Evolutionary conservation across 108 stramenopile species (phyloP).

Genomic region (Cyclotella atomus): DNA sequence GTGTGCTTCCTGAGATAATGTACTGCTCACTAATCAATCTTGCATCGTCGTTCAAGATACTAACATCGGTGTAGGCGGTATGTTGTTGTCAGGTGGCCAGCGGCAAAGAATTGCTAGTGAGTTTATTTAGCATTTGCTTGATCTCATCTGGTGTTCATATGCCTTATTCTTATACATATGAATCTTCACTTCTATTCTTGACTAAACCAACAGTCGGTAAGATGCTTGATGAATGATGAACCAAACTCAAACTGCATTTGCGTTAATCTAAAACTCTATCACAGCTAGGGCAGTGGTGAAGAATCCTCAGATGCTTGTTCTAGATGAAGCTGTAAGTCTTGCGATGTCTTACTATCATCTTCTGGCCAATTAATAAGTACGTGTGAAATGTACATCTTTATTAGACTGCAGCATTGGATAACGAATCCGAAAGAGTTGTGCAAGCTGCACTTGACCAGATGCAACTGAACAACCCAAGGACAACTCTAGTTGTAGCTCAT

Average conservation of each 20-base stretch:
- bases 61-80: conserved; percentile 65
- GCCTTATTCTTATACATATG: no score
- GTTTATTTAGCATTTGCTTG: no score
- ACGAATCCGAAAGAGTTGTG: conserved; percentile 51
- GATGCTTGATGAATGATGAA: no score
- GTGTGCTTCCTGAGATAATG: no score
- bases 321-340: conserved; percentile 55
- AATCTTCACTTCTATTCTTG: no score
- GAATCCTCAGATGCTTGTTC: conserved; percentile 53
- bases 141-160: no score
- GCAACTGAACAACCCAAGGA: conserved; percentile 40
- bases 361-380: neutral
- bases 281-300: conserved; percentile 66
- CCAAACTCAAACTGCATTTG: neutral
- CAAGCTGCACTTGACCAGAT: conserved; percentile 51
- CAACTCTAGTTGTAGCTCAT: conserved; percentile 65
- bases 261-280: no score
- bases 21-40: no score
- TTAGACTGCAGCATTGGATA: conserved; percentile 52
- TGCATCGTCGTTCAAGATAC: no score
- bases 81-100: conserved; percentile 89
- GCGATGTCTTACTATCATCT: neutral
- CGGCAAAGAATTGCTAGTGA: conserved; percentile 88
- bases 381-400: no score
- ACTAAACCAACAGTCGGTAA: no score